phyloP scores from a whole-genome alignment of 2,329 filamentous ascomycete species.

The Penicillium brevicompactum region DNA sequence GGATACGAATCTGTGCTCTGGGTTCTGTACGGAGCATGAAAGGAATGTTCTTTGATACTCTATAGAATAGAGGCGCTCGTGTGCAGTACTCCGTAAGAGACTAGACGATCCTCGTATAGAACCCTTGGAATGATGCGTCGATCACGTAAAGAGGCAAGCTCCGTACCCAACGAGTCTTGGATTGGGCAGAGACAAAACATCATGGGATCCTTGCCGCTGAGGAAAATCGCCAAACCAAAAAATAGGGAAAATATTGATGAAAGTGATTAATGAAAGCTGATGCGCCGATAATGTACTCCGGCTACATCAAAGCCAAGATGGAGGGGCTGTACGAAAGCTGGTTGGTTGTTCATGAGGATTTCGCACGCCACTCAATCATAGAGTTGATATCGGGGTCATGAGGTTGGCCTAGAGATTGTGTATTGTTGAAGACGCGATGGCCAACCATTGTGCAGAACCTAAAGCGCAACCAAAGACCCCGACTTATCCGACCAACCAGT shows the following conservation, averaged over 20 bases:
- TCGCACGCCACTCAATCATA: conserved; percentile 10
- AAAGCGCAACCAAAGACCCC: neutral
- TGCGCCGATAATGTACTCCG: neutral
- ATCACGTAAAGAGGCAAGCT: conserved; percentile 4
- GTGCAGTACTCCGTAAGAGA: neutral
- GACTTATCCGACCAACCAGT: neutral
- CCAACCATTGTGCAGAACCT: conserved; percentile 6
- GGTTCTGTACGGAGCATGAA: neutral
- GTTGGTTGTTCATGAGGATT: conserved; percentile 6
- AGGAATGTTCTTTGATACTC: neutral
- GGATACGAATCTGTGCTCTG: neutral
- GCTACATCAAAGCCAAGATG: conserved; percentile 1
- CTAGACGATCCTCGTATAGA: neutral
- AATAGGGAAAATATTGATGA: too few relatives aligned
- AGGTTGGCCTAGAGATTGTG: conserved; percentile 1
- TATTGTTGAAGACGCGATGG: neutral
- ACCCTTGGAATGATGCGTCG: neutral
- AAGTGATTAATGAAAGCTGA: neutral
- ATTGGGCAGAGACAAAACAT: conserved; percentile 1
- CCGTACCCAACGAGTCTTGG: neutral
- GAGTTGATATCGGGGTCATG: conserved; percentile 11
- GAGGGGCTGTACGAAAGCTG: conserved; percentile 8
- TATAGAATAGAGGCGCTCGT: neutral
- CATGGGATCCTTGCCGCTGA: conserved; percentile 8
- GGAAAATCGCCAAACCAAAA: neutral